Percentiles rank a stretch among this genome's conserved stretches.
Evolutionary conservation across 345 rosid genomes (phyloP).

Genomic region (Acer negundo): DNA sequence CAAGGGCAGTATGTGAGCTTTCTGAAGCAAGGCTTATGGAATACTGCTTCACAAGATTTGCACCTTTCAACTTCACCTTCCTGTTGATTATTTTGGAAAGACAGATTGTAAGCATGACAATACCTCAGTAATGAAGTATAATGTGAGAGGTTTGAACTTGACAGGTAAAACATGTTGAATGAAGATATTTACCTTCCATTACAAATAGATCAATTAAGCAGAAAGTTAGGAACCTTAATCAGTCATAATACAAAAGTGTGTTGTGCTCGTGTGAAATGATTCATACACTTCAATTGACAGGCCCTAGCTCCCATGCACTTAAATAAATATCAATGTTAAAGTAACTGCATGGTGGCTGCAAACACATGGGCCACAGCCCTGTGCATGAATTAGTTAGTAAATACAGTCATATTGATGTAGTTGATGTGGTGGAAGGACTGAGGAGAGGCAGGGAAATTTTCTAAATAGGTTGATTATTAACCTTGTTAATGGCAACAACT

Average conservation of each 20-base stretch:
- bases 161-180: neutral
- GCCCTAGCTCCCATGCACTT: neutral
- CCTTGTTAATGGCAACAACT: neutral
- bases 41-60: conserved; percentile 54
- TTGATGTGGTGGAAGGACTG: neutral
- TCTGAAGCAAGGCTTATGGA: conserved; percentile 76
- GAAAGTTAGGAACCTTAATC: neutral
- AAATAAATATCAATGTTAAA: neutral
- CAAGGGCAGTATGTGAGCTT: conserved; percentile 71
- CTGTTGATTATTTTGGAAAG: conserved; percentile 41
- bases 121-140: conserved; percentile 1
- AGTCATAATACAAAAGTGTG: neutral
- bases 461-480: neutral
- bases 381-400: neutral
- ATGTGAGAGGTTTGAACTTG: neutral
- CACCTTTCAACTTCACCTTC: conserved; percentile 75
- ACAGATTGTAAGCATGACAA: conserved; percentile 20
- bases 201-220: neutral
- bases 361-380: neutral
- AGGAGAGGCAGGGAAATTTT: neutral
- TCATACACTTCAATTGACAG: neutral
- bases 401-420: neutral
- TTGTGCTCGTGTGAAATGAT: neutral
- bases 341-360: neutral
- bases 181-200: neutral